Base-by-base conservation (phyloP, 2,329 filamentous ascomycete genomes). In the Rutstroemia sp. region DNA sequence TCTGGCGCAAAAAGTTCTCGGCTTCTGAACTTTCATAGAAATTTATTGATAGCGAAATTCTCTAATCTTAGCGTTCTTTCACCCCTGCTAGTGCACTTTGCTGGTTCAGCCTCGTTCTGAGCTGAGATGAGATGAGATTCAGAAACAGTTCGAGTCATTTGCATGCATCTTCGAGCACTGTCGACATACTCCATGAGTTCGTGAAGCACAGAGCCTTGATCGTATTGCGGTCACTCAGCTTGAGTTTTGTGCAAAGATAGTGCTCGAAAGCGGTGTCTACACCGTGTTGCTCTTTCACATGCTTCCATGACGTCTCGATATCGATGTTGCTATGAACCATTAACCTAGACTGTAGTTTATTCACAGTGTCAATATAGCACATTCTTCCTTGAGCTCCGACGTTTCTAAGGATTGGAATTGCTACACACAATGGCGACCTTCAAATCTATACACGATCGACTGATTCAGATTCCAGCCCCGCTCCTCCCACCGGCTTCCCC, bases 401-500 rank as follows among this genome's bases (percentile, higher is more conserved):
- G 6, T 42, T 10, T 16, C 16, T 8, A 19, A 18, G 5, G 7
- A n/a, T n/a, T 42, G 16, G 9, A n/a, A 42, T 10, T 3, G 9
- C 39, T 16, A 39, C n/a, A 46, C 23, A 51, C n/a, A 37, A 55
- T 51, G 46, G 8, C 46, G 10, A 37, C 46, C 18, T 55, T 55
- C 38, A 37, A 42, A 42, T 50, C 46, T 25, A 27, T 55, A 6
- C 37, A 51, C 12, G 16, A 10, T 16, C 46, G 25, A 41, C 58
- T 59, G 9, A 45, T 51, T 25, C 34, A 27, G 5, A 19, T 49
- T 47, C 48, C 54, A 34, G 42, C 68, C 38, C 62, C 69, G 46
- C 54, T 71, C 34, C 58, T 69, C 54, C 48, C 66, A 61, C 58
- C 62, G 62, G n/a, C 58, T 49, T 47, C 47, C 16, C 57, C 62